Conservation (phyloP, 495 filamentous ascomycete species). For the Annulohypoxylon maeteangense region DNA sequence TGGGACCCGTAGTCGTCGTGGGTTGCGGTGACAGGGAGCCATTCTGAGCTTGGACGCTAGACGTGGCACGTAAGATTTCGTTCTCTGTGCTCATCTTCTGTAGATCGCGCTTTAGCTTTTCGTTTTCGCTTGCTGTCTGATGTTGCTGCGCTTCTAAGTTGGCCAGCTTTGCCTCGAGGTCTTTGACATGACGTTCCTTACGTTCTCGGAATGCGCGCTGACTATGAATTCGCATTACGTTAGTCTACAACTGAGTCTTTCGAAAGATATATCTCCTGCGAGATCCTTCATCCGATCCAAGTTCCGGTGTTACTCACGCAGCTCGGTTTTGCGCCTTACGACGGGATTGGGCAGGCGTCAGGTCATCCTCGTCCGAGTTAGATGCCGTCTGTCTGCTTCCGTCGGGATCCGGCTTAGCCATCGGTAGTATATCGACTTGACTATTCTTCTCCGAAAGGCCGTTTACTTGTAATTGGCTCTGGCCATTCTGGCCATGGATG, state of each 20-base stretch:
- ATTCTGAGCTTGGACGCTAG: constrained; percentile 48
- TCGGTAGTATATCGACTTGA: constrained; percentile 47
- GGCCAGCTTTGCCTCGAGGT: constrained; percentile 87
- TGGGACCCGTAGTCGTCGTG: constrained; percentile 69
- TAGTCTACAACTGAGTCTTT: constrained; percentile 12
- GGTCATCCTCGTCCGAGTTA: constrained; percentile 66
- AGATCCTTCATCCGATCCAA: background rate
- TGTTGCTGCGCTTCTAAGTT: constrained; percentile 69
- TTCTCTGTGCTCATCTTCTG: constrained; percentile 87
- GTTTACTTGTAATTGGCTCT: constrained; percentile 45
- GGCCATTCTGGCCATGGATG: constrained; percentile 39
- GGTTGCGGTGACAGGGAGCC: constrained; percentile 41
- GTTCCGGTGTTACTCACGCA: constrained; percentile 72
- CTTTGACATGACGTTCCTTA: constrained; percentile 92
- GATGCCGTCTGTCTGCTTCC: constrained; percentile 53
- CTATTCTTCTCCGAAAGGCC: constrained; percentile 38
- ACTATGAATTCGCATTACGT: constrained; percentile 56
- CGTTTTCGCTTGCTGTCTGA: constrained; percentile 70
- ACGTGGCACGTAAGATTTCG: constrained; percentile 89
- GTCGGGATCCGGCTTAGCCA: constrained; percentile 53
- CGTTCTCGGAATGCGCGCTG: constrained; percentile 97
- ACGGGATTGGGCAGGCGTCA: constrained; percentile 82
- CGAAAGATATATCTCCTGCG: background rate
- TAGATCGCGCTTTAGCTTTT: constrained; percentile 82
- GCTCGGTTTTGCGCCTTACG: constrained; percentile 96